Base-by-base conservation (phyloP, 2,329 filamentous ascomycete species). In the Apiospora arundinis region DNA sequence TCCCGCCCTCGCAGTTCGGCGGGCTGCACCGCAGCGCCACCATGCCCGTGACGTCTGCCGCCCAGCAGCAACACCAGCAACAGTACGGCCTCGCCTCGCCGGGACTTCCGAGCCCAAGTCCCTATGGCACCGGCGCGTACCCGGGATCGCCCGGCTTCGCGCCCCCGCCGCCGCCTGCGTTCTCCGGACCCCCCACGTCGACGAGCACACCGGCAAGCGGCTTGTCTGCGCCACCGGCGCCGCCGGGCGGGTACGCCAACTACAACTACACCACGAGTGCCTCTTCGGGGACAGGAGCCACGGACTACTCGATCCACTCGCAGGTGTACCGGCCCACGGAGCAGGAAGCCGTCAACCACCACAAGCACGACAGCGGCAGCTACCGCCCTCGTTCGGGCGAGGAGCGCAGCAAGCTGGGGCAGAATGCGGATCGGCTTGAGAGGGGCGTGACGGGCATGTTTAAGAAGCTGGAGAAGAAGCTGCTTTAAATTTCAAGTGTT, bases 401-500 rank as follows among this genome's bases (percentile, higher is more conserved):
- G 67, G 49, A 72, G 67, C 48, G 72, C 37, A 85, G 82, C 8
- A 89, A 86, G 78, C 80, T 94, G 42, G 92, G 93, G 76, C 88
- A 91, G 79, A 87, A 89, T 72, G 89, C 92, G 0, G 90, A 89
- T 40, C 86, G 89, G 76, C 76, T 94, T 45, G 92, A 95, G 82
- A 90, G 90, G 80, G 91, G 92, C 0, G 88, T 94, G 5, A 88
- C 89, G 40, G 90, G 91, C 8, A 91, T 94, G 85, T 81, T 95
- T 74, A 94, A 92, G 87, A 93, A 91, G 83, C 87, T 95, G 81
- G 92, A 95, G 83, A 94, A 93, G 89, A 92, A 90, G 79, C 91
- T 92, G 82, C 87, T 86, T 0, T 90, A 76, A 80, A 68, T n/a
- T n/a, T 1, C 1, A 2, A 6, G 32, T 4, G 32, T 4, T 32